Evolutionary conservation across 2,329 filamentous ascomycete genomes (phyloP), one percentile per base, ranked within the genome.

Genomic region (Pochonia chlamydosporia): DNA sequence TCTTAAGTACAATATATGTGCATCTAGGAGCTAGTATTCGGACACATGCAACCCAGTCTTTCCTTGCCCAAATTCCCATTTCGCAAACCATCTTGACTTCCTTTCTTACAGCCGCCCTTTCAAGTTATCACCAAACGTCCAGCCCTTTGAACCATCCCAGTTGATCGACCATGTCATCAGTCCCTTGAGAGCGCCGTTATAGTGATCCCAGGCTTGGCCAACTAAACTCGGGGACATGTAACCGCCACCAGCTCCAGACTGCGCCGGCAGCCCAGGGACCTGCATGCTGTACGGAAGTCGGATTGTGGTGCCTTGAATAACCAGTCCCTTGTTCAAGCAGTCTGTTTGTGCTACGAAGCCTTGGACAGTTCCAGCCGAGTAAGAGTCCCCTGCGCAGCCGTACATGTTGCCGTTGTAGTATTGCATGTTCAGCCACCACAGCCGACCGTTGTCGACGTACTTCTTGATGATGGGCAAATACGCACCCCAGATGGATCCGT

Each of bases 351-450:
- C 63, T 40, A 62, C 49, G 52, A 66, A 66, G 10, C 63, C 63
- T 13, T 56, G 43, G 25, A 63, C 56, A 7, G 58, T 61, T 25
- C 63, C 63, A 10, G 62, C 60, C 2, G 54, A 11, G 52, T 65
- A 65, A 3, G 62, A 61, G 46, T 63, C 59, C 44, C 59, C 63
- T 0, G 52, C 47, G 55, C 63, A 66, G 50, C 58, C 63, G 52
- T 66, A 66, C 60, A 63, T 63, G n/a, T 56, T 62, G 52, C 63
- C 63, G 51, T 66, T 66, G 59, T 66, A 66, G 47, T 66, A 66
- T 49, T 66, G 63, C 63, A 63, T 63, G 56, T 63, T 65, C 5
- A 66, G 42, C 63, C 63, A 66, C 63, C 63, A 66, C 30, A 66
- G 53, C 2, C 63, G 59, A 44, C 62, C 62, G 47, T 59, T 65